These are phyloP conservation scores for Blastobotrys attinorum DNA, from an alignment of 805 yeast species.

Conservation along the genomic window DNA sequence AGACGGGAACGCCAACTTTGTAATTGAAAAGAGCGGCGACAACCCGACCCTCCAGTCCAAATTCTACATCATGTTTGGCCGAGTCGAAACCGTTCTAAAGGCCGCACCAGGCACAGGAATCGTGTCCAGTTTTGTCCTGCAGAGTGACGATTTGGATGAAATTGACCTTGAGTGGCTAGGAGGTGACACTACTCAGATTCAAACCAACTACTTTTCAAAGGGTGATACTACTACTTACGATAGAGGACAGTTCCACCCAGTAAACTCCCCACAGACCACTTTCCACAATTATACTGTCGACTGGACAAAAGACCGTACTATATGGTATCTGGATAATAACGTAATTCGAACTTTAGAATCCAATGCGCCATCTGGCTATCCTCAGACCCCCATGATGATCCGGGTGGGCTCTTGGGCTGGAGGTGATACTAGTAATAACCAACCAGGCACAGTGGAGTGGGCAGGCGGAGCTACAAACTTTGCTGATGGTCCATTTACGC, in stretches of 20 bases:
- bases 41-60: slow-evolving; percentile 72
- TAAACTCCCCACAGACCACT: slow-evolving; percentile 45
- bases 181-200: slow-evolving; percentile 63
- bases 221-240: slow-evolving; percentile 72
- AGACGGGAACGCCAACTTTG: slow-evolving; percentile 49
- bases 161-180: slow-evolving; percentile 86
- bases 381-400: slow-evolving; percentile 80
- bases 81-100: slow-evolving; percentile 59
- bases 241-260: slow-evolving; percentile 66
- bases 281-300: slow-evolving; percentile 77
- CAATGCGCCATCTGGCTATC: slow-evolving; percentile 60
- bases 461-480: slow-evolving; percentile 60
- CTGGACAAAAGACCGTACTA: slow-evolving; percentile 60
- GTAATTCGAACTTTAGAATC: slow-evolving; percentile 54
- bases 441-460: slow-evolving; percentile 61
- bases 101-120: slow-evolving; percentile 76
- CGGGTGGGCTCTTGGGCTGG: slow-evolving; percentile 49
- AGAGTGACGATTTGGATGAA: slow-evolving; percentile 81
- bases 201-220: slow-evolving; percentile 65
- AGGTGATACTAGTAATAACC: slow-evolving; percentile 40
- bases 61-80: slow-evolving; percentile 85
- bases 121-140: slow-evolving; percentile 72
- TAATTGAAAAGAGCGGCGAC: slow-evolving; percentile 55
- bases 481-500: slow-evolving; percentile 40
- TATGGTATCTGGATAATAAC: slow-evolving; percentile 66